Conservation (phyloP, 768 basidiomycete genomes). For the Hortiboletus flavorubellus region DNA sequence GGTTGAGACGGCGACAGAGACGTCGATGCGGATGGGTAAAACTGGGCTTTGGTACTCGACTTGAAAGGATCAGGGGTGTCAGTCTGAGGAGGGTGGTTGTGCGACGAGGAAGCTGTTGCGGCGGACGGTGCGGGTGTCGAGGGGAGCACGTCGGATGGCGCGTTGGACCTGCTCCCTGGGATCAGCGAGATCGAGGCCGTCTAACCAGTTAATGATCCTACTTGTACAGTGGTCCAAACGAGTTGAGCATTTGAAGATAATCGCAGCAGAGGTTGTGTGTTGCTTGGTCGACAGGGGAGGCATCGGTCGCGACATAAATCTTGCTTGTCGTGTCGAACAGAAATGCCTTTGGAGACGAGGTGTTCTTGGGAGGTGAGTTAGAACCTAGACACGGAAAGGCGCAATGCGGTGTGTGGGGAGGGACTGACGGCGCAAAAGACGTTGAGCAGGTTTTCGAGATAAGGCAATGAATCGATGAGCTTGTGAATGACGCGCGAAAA, state of each 20-base stretch:
- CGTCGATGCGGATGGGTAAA: slow-evolving; percentile 69
- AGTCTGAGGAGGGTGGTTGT: neutral
- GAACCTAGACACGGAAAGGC: neutral
- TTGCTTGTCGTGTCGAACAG: slow-evolving; percentile 84
- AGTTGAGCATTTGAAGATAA: slow-evolving; percentile 82
- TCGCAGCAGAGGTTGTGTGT: slow-evolving; percentile 90
- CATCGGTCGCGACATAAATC: slow-evolving; percentile 91
- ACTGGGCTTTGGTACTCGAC: slow-evolving; percentile 41
- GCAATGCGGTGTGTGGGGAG: neutral
- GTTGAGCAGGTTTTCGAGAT: slow-evolving; percentile 84
- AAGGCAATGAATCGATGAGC: slow-evolving; percentile 78
- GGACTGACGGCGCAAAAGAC: slow-evolving; percentile 70
- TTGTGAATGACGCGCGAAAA: slow-evolving; percentile 89
- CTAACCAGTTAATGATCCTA: slow-evolving; percentile 28
- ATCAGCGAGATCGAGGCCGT: slow-evolving; percentile 1
- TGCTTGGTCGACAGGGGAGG: slow-evolving; percentile 83
- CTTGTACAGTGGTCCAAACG: slow-evolving; percentile 87
- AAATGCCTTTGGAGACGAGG: slow-evolving; percentile 90
- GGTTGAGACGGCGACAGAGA: slow-evolving; percentile 54
- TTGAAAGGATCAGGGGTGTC: slow-evolving; percentile 4
- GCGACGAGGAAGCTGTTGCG: neutral
- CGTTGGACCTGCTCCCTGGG: slow-evolving; percentile 18
- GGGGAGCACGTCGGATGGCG: neutral
- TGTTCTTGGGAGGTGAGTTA: slow-evolving; percentile 53
- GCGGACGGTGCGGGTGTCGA: slow-evolving; percentile 14